These are phyloP conservation scores for Metschnikowia hibisci DNA, from an alignment of 805 yeast species.

Conservation along the genomic window DNA sequence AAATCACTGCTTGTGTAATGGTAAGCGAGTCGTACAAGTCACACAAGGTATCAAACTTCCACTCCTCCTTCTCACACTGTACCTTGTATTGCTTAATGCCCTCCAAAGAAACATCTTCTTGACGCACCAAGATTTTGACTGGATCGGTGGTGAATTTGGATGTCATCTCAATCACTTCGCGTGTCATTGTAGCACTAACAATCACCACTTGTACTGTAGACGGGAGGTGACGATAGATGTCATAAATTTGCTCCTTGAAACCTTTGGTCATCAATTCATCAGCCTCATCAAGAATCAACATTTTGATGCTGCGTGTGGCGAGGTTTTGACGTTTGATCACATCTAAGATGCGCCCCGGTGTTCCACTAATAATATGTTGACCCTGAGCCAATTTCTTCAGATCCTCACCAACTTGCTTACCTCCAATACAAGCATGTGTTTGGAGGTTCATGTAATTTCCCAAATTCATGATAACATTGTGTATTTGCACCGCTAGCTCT, in stretches of 20 bases:
- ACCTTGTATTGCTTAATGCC: conserved; percentile 92
- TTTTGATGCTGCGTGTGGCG: conserved; percentile 70
- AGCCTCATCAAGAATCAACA: conserved; percentile 93
- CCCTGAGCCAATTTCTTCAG: conserved; percentile 70
- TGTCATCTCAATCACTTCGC: conserved; percentile 88
- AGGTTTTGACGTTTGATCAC: conserved; percentile 82
- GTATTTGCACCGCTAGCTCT: conserved; percentile 92
- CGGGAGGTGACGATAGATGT: conserved; percentile 82
- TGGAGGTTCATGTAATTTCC: conserved; percentile 86
- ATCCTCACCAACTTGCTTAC: conserved; percentile 80
- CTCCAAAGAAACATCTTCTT: conserved; percentile 89
- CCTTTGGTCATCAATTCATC: conserved; percentile 93
- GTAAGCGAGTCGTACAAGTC: conserved; percentile 94
- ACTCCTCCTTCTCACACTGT: conserved; percentile 87
- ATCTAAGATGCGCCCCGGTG: conserved; percentile 94
- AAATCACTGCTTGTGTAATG: conserved; percentile 95
- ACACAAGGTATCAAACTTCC: conserved; percentile 91
- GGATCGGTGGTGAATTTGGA: conserved; percentile 91
- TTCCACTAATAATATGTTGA: conserved; percentile 90
- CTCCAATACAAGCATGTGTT: conserved; percentile 93
- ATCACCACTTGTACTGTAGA: conserved; percentile 87
- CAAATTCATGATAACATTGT: conserved; percentile 77
- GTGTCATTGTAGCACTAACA: conserved; percentile 91
- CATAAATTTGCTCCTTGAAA: conserved; percentile 92
- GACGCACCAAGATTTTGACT: conserved; percentile 87